Percentiles rank a stretch among this genome's conserved stretches.
phyloP scores from a whole-genome alignment of 2,329 filamentous ascomycete species.

The Cercospora sp. region DNA sequence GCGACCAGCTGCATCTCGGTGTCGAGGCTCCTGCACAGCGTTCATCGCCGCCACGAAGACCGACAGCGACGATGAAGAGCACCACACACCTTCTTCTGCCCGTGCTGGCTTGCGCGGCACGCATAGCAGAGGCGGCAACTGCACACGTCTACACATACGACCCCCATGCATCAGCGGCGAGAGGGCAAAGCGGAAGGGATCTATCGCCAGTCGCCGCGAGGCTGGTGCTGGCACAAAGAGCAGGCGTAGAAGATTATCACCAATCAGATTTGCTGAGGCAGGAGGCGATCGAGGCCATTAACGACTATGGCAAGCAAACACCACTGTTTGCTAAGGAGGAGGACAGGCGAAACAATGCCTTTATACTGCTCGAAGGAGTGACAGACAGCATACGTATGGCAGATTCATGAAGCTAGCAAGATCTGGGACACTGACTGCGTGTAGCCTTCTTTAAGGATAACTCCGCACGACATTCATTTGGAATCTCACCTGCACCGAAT shows the following conservation, averaged over 20 bases:
- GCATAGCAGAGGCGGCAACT: constrained; percentile 32
- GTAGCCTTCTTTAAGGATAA: constrained; percentile 13
- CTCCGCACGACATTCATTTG: constrained; percentile 26
- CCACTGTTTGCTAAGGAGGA: constrained; percentile 42
- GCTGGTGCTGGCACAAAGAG: constrained; percentile 53
- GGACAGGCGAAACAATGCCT: constrained; percentile 23
- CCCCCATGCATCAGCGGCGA: constrained; percentile 26
- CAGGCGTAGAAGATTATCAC: constrained; percentile 54
- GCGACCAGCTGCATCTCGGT: background rate
- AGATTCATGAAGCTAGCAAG: background rate
- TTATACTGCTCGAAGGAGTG: constrained; percentile 34
- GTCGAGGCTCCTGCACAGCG: background rate
- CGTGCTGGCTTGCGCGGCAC: constrained; percentile 42
- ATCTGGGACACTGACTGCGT: background rate
- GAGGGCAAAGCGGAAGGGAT: constrained; percentile 8
- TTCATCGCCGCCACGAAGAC: constrained; percentile 1
- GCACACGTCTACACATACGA: constrained; percentile 45
- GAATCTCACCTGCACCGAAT: constrained; percentile 33
- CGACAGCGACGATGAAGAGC: constrained; percentile 46
- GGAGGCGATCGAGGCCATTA: constrained; percentile 49
- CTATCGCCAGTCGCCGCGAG: constrained; percentile 49
- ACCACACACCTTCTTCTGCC: constrained; percentile 44
- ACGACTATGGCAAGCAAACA: constrained; percentile 47
- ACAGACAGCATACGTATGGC: constrained; percentile 27
- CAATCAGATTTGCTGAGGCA: constrained; percentile 44